Base-by-base conservation (phyloP, 495 filamentous ascomycete species). In the Baudoinia panamericana region DNA sequence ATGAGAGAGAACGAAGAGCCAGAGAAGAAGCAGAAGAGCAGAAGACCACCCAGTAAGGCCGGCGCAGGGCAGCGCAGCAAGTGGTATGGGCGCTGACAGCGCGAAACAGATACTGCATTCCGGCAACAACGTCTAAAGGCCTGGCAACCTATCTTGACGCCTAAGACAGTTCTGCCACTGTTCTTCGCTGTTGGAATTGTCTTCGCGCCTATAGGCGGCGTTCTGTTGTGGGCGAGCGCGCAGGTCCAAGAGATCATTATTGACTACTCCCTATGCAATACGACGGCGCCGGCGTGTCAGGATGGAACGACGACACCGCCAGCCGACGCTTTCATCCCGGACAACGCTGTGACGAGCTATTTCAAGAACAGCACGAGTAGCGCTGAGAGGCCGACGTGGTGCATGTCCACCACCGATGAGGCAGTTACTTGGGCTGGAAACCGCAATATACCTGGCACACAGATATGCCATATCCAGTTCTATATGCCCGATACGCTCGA, bases 61-160 rank as follows among this genome's bases (percentile, higher is more conserved):
- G 15, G 20, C 15, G 25, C 9, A 29, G 30, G 41, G 30, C 52
- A 43, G 51, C 36, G 20, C 6, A 22, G 28, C 35, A 23, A 1
- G 51, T n/a, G 33, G 34, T 13, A 15, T 16, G 30, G 20, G 8
- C 24, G 32, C 7, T 39, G 37, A 29, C 36, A 23, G 17, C 31
- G 17, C 24, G 23, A 39, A 8, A 39, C 18, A 87, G 82, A 93
- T 67, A 94, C 84, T 37, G 85, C 86, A 18, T 94, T 93, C 56
- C 72, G 86, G 43, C 86, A 93, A 56, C 86, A 94, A 53, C 73
- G 86, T 54, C 56, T 94, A 53, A 92, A 93, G 62, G 86, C 86
- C 60, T 94, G 86, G 86, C 86, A 94, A 64, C 85, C 86, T 7
- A 94, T 94, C 57, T 70, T 94, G 27, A 94, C 86, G 3, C 86